phyloP scores from a whole-genome alignment of 1,139 yeast species.

The Zygoascus meyerae region DNA sequence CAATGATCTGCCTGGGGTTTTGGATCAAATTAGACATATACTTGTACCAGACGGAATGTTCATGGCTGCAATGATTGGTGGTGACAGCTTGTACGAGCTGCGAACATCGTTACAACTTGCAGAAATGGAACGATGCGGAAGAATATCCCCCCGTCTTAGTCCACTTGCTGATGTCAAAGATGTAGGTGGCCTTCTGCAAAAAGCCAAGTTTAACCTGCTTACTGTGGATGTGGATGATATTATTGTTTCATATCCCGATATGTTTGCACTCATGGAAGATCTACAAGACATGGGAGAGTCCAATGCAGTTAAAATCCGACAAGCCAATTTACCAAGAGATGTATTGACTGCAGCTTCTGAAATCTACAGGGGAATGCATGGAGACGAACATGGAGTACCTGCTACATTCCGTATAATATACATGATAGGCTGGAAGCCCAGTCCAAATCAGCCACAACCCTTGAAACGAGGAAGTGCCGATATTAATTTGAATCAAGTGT shows the following conservation, averaged over 20 bases:
- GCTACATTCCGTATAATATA: slow-evolving; percentile 67
- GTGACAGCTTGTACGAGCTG: slow-evolving; percentile 75
- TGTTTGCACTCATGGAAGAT: slow-evolving; percentile 61
- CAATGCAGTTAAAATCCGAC: slow-evolving; percentile 58
- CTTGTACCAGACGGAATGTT: slow-evolving; percentile 79
- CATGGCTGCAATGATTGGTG: slow-evolving; percentile 79
- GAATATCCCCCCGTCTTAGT: slow-evolving; percentile 72
- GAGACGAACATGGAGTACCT: slow-evolving; percentile 47
- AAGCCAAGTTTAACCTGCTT: slow-evolving; percentile 72
- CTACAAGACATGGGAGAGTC: slow-evolving; percentile 82
- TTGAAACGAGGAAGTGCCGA: slow-evolving; percentile 67
- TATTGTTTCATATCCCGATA: slow-evolving; percentile 75
- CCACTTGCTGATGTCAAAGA: slow-evolving; percentile 78
- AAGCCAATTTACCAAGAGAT: slow-evolving; percentile 55
- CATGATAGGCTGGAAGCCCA: slow-evolving; percentile 87
- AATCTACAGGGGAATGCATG: slow-evolving; percentile 67
- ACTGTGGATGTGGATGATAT: slow-evolving; percentile 85
- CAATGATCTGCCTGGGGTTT: slow-evolving; percentile 66
- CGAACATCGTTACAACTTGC: slow-evolving; percentile 78
- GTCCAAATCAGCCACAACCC: slow-evolving; percentile 64
- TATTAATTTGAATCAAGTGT: slow-evolving; percentile 58
- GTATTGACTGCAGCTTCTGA: slow-evolving; percentile 69
- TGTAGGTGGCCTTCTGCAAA: slow-evolving; percentile 63
- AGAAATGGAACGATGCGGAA: slow-evolving; percentile 72
- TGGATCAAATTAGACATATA: slow-evolving; percentile 52